Base-by-base conservation (phyloP, 2,329 filamentous ascomycete genomes). In the Paraconiothyrium sp. region DNA sequence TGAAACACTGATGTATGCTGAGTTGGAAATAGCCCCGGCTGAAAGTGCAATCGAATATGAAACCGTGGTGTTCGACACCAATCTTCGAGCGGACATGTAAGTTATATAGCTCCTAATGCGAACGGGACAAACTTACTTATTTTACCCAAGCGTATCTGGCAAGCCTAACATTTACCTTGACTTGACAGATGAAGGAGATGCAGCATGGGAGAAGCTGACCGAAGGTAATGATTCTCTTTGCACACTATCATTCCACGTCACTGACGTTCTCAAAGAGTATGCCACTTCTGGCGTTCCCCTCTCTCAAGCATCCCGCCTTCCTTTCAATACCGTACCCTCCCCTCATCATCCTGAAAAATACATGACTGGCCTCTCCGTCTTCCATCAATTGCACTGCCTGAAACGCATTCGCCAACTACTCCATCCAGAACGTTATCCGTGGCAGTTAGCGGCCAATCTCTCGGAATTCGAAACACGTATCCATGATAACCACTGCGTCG, bases 11-110 rank as follows among this genome's bases (percentile, higher is more conserved):
- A 11, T 13, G 27, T 16, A 16, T 13, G 22, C 46, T 48, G 13
- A 48, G 8, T 14, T 16, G 27, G 2, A 13, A 1, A 10, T 30
- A 48, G 46, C 46, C 9, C 46, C 46, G 9, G 46, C 46, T 7
- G 46, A 48, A 48, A 48, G 46, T 22, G 46, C 46, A 27, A 27
- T 48, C 22, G 46, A 48, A 13, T 48, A 48, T 30, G 46, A 30
- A 27, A 48, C 46, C 5, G 46, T 48, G 22, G 46, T 48, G 10
- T 48, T 48, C 46, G 22, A 48, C 20, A 48, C 46, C 46, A 48
- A 48, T 16, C 46, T 48, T 13, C 46, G 46, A 13, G 24, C 46
- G 10, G 46, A 48, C 46, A 30, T 48, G 46, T 48, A 27, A 48
- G 22, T 2, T 11, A 48, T 11, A 16, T 32, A 9, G 1, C 4